Base-by-base conservation (phyloP, 1,284 basidiomycete genomes). In the Sporisorium exsertum region DNA sequence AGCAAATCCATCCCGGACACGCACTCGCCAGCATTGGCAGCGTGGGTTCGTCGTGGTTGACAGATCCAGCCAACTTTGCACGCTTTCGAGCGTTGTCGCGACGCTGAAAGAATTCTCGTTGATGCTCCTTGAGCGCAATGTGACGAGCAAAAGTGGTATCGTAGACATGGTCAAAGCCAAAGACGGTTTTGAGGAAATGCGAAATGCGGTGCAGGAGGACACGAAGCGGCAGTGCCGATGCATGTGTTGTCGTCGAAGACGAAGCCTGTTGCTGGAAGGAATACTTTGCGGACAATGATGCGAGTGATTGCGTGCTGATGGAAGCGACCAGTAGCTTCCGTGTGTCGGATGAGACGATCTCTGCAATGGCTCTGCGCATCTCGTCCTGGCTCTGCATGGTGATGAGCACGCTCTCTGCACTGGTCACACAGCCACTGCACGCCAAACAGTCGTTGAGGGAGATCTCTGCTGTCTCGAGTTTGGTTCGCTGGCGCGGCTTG, bases 1-100 rank as follows among this genome's bases (percentile, higher is more conserved):
- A 99, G 86, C 96, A 99, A 62, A 99, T 92, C 97, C 97, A 99
- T 26, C 97, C 97, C 0, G 97, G 97, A 87, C 97, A 99, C 13
- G 96, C 94, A 77, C 94, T 95, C 3, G 95, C 92, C 22, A 99
- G 88, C 91, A 99, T 94, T 0, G 97, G 96, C 33, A 97, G 86
- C 54, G 54, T 52, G 2, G 66, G 45, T 1, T 3, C 45, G 1
- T 59, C 47, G 1, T 8, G 10, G 16, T 13, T 24, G 50, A 15
- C 32, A 24, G 45, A 27, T 10, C 16, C 32, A 26, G 16, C 27
- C 9, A 22, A 20, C 35, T 52, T 65, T 20, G 53, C 49, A 29
- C 51, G 54, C 20, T 61, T 63, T 6, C 47, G 50, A 2, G 77
- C 55, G 15, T 64, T 61, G 29, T 50, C 47, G 3, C 72, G 58